Evolutionary conservation across 305 asterid species (phyloP).

Genomic region (Fraxinus sp.): DNA sequence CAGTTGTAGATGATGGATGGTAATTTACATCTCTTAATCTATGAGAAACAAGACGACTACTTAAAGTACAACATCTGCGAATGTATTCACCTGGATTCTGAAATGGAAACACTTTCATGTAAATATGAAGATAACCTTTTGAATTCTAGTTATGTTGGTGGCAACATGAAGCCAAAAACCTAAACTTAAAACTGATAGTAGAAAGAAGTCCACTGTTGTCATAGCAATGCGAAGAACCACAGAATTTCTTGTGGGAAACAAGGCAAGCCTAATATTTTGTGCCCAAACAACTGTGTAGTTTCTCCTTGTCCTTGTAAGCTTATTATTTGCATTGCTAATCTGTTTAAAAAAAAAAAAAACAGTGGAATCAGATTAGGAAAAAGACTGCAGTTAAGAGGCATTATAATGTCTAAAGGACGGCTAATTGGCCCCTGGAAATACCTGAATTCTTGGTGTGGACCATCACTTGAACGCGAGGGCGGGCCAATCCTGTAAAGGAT

Average conservation of each 20-base stretch:
- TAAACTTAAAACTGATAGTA: constrained; percentile 9
- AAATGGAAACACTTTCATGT: constrained; percentile 5
- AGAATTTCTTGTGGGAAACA: neutral
- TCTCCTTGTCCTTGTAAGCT: neutral
- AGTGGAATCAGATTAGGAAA: neutral
- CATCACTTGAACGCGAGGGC: neutral
- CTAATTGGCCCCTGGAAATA: neutral
- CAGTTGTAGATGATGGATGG: neutral
- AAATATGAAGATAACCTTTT: constrained; percentile 4
- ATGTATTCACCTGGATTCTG: neutral
- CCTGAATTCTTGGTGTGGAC: neutral
- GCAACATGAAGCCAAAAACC: neutral
- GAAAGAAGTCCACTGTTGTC: neutral
- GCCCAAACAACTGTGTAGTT: neutral
- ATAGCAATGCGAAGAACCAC: neutral
- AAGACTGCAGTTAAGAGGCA: neutral
- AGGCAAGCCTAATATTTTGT: neutral
- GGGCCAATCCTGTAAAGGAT: neutral
- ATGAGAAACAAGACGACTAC: neutral
- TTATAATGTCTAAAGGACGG: neutral
- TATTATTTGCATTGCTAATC: neutral
- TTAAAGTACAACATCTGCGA: neutral
- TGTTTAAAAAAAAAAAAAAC: neutral
- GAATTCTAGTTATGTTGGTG: constrained; percentile 6
- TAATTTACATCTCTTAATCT: constrained; percentile 14